Base-by-base conservation (phyloP, 2,329 filamentous ascomycete species). In the Colletotrichum godetiae region DNA sequence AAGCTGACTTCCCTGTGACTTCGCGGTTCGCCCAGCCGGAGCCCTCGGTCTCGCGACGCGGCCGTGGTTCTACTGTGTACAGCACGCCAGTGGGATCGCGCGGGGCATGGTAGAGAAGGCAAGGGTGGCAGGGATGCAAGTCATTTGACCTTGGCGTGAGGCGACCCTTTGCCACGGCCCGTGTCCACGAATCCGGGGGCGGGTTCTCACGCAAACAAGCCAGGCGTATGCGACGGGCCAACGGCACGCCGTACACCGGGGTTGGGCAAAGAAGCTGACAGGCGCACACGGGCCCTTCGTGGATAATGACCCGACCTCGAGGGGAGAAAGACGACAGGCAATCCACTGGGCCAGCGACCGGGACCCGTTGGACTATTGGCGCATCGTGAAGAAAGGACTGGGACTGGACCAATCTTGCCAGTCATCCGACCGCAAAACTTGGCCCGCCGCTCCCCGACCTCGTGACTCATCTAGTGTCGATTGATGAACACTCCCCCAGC, bases 31-130 rank as follows among this genome's bases (percentile, higher is more conserved):
- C 55, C 60, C 67, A 70, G 67, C 60, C 67, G 70, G 70, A 70
- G 60, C 67, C 15, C 67, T 73, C 60, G 60, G 70, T 57, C 35
- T 70, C 56, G 67, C 60, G 24, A 56, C 63, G n/a, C 63, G 63
- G 52, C 33, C 62, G 24, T 35, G 24, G 35, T 31, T 57, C 52
- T 53, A 24, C n/a, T n/a, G n/a, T n/a, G n/a, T n/a, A n/a, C 68
- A 13, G 31, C 31, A 31, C 37, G n/a, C 62, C 37, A 56, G 49
- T 24, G 19, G 19, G 19, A n/a, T 49, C 8, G 42, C 42, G 42
- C 42, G 42, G 42, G 42, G 42, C 42, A n/a, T 42, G 37, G 37
- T 11, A 5, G 35, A 37, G 35, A 11, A 37, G 35, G 13, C 12
- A 12, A 37, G 42, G 42, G 19, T 8, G 24, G 53, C 55, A 70